Percentiles rank a stretch among this genome's conserved stretches.
phyloP scores from a whole-genome alignment of 2,329 filamentous ascomycete genomes.

The Fusarium subtropicale region DNA sequence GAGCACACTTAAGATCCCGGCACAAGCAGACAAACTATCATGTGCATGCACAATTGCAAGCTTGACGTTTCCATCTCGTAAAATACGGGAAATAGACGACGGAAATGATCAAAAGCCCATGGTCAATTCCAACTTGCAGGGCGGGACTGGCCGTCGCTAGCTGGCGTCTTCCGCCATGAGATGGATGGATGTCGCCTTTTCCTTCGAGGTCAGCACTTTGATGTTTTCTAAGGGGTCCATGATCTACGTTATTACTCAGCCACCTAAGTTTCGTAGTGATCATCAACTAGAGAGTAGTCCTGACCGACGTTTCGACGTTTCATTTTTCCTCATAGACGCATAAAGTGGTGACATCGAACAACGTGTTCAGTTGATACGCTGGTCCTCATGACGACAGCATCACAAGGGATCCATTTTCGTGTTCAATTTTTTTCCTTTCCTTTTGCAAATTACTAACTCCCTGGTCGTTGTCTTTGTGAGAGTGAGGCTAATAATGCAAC shows the following conservation, averaged over 20 bases:
- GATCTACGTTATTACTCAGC: background rate
- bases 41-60: background rate
- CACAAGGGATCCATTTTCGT: slow-evolving; percentile 29
- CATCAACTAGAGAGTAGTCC: background rate
- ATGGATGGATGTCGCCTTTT: background rate
- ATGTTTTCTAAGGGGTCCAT: background rate
- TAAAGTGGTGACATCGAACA: background rate
- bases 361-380: slow-evolving; percentile 11
- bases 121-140: background rate
- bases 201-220: background rate
- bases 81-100: slow-evolving; percentile 12
- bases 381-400: slow-evolving; percentile 33
- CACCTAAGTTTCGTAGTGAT: slow-evolving; percentile 1
- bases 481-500: slow-evolving; percentile 21
- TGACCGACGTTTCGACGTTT: slow-evolving; percentile 11
- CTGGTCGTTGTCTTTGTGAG: slow-evolving; percentile 17
- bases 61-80: slow-evolving; percentile 10
- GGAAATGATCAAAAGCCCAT: slow-evolving; percentile 2
- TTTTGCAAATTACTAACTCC: background rate
- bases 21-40: background rate
- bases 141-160: slow-evolving; percentile 39
- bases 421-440: background rate
- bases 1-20: background rate
- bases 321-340: background rate
- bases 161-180: background rate